phyloP scores from a whole-genome alignment of 441 rosid species.

The Euphorbia celastroides region DNA sequence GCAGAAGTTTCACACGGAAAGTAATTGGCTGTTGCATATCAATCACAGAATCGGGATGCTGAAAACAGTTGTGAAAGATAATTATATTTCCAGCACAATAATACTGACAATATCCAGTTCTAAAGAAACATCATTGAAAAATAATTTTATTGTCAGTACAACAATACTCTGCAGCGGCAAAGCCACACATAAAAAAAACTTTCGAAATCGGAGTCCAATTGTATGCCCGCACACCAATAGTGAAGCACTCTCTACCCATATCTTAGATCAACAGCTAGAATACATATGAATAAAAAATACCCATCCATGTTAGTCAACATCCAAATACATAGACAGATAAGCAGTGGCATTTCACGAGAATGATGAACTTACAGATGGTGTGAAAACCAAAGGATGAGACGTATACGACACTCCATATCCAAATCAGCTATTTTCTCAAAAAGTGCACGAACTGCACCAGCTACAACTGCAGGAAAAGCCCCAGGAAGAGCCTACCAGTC shows the following conservation, averaged over 20 bases:
- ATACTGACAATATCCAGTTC: not conserved
- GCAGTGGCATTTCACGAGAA: not conserved
- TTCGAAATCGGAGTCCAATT: too few species aligned
- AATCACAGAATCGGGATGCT: not conserved
- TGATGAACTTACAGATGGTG: slow-evolving; percentile 81
- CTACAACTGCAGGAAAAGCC: slow-evolving; percentile 99
- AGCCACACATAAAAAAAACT: not conserved
- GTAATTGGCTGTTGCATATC: too few species aligned
- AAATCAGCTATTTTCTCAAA: slow-evolving; percentile 92
- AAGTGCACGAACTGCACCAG: slow-evolving; percentile 96
- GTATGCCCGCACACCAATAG: too few species aligned
- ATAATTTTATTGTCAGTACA: not conserved
- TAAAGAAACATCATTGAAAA: not conserved
- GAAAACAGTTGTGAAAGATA: too few species aligned
- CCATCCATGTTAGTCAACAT: slow-evolving; percentile 4
- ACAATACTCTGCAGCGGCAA: not conserved
- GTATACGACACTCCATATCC: slow-evolving; percentile 93
- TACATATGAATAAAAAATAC: too few species aligned
- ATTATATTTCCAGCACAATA: too few species aligned
- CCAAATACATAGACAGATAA: slow-evolving; percentile 38
- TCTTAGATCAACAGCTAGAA: too few species aligned
- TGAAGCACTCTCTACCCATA: too few species aligned
- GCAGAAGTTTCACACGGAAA: too few species aligned
- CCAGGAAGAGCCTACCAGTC: slow-evolving; percentile 94
- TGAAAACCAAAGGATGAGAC: slow-evolving; percentile 98